Evolutionary conservation across 768 basidiomycete genomes (phyloP).

Genomic region (Trametes punicea): DNA sequence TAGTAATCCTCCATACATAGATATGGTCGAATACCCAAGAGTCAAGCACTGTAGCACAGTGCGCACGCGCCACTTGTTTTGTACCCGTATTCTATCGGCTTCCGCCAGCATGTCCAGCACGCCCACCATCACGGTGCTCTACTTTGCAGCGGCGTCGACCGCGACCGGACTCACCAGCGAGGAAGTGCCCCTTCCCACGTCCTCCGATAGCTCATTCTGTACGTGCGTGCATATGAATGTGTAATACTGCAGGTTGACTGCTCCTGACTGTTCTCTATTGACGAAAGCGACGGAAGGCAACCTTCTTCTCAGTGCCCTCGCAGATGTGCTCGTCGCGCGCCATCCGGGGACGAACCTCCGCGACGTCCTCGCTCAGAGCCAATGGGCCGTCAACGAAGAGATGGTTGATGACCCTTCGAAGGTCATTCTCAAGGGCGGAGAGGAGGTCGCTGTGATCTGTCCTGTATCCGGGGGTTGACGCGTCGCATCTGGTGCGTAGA

Average conservation of each 20-base stretch:
- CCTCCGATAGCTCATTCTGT: background rate
- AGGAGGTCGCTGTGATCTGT: conserved; percentile 77
- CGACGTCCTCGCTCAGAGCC: conserved; percentile 54
- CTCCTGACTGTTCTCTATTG: conserved; percentile 21
- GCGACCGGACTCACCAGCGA: conserved; percentile 59
- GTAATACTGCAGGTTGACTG: too few relatives aligned
- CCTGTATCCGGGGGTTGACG: conserved; percentile 75
- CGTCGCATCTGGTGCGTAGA: background rate
- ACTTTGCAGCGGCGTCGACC: conserved; percentile 67
- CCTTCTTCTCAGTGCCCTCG: conserved; percentile 51
- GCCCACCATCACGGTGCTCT: conserved; percentile 41
- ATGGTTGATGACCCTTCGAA: conserved; percentile 64
- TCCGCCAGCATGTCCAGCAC: conserved; percentile 12
- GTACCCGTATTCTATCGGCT: conserved; percentile 10
- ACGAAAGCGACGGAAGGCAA: conserved; percentile 14
- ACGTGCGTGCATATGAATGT: too few relatives aligned
- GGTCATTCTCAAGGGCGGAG: conserved; percentile 57
- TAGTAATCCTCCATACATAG: too few relatives aligned
- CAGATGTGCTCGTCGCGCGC: conserved; percentile 47
- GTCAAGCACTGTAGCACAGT: too few relatives aligned
- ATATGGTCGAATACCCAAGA: too few relatives aligned
- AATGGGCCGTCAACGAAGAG: conserved; percentile 80
- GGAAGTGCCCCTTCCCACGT: conserved; percentile 39
- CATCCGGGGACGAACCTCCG: conserved; percentile 51
- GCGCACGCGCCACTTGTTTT: background rate